phyloP scores from a whole-genome alignment of 306 rosid species.

The Cucurbita argyrosperma region DNA sequence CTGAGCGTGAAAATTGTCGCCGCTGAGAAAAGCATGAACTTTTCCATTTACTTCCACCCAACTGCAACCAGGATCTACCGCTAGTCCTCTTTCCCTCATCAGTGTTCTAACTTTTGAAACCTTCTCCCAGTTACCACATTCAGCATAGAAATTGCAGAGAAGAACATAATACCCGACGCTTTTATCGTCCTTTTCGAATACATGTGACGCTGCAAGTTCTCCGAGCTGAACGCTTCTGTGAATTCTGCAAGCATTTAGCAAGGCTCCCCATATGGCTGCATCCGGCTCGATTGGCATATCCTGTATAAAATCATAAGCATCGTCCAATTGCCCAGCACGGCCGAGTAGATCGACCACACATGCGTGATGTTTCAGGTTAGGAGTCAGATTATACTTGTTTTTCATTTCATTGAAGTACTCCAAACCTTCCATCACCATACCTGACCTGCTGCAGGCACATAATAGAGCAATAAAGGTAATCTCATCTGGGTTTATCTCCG shows the following conservation, averaged over 20 bases:
- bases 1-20: constrained; percentile 57
- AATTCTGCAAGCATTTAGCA: constrained; percentile 70
- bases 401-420: constrained; percentile 52
- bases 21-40: constrained; percentile 84
- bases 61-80: constrained; percentile 84
- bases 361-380: constrained; percentile 74
- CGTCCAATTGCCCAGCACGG: constrained; percentile 52
- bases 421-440: constrained; percentile 65
- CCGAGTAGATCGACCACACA: constrained; percentile 77
- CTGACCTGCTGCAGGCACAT: constrained; percentile 83
- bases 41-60: constrained; percentile 80
- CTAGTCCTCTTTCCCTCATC: constrained; percentile 62
- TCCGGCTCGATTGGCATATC: constrained; percentile 65
- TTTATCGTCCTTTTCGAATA: constrained; percentile 39
- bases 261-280: constrained; percentile 86
- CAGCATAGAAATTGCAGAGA: constrained; percentile 61
- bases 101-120: constrained; percentile 45
- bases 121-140: constrained; percentile 53
- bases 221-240: constrained; percentile 64
- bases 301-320: constrained; percentile 52
- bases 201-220: constrained; percentile 52
- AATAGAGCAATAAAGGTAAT: constrained; percentile 50
- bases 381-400: constrained; percentile 32
- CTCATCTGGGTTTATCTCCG: constrained; percentile 41
- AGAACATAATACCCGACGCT: constrained; percentile 71